Evolutionary conservation across 2,329 filamentous ascomycete genomes (phyloP), one percentile per base, ranked within the genome.

Genomic region (Colletotrichum zoysiae): DNA sequence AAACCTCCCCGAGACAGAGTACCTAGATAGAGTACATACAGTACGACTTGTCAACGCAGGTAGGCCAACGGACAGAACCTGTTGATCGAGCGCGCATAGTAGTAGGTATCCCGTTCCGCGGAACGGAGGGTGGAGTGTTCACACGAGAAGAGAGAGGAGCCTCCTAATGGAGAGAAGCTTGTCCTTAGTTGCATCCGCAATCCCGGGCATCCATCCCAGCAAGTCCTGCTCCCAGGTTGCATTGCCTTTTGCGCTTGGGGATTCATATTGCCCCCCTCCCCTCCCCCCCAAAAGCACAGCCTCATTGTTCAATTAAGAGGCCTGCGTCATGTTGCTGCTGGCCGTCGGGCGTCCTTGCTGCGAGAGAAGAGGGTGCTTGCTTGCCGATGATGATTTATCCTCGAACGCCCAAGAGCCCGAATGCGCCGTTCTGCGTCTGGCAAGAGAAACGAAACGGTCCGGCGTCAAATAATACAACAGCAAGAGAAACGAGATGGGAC

Each of bases 91-190:
- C 56, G 40, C 56, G 57, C 56, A 67, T 44, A 30, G 30, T 30
- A 30, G 30, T 30, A 30, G 30, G 30, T 30, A 70, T 67, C 48
- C 64, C 50, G 16, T n/a, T 44, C 35, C 30, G 12, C 65, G 23
- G 51, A 53, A 55, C 5, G 63, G 58, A 68, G 46, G 53, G 33
- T 51, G 64, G 35, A 48, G 58, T 30, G 30, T 5, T 30, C 30
- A 5, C 30, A 30, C 30, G n/a, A 18, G 18, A 18, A 14, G 44
- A 18, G 40, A 42, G 40, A 56, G 58, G 44, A 58, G 67, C 58
- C 51, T 53, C 69, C 59, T 60, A 64, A 69, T 60, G 23, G 44
- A 71, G 65, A 71, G 65, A 71, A 71, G 69, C 69, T 71, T 71
- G 65, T 71, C 69, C 59, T 68, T 64, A 55, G 69, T 63, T 46